Conservation (phyloP, 2,329 filamentous ascomycete species). For the Xylaria sp. region DNA sequence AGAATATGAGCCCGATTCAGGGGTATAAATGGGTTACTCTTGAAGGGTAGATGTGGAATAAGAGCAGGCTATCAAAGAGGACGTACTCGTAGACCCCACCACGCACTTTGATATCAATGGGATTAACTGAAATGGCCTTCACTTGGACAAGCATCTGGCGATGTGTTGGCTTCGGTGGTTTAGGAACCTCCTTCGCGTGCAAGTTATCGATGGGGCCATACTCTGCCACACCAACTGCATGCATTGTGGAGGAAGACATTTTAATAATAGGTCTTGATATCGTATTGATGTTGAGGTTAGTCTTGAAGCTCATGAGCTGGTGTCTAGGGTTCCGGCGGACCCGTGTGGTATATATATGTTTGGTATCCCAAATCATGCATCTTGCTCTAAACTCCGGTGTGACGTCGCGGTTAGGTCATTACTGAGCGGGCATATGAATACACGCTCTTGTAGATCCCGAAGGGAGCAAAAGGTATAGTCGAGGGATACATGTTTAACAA, state of each 20-base stretch:
- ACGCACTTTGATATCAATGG: slow-evolving; percentile 44
- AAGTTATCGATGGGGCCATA: slow-evolving; percentile 31
- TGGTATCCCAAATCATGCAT: background rate
- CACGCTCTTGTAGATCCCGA: background rate
- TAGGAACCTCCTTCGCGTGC: slow-evolving; percentile 21
- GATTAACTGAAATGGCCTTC: slow-evolving; percentile 43
- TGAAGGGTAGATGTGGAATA: background rate
- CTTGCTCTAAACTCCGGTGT: background rate
- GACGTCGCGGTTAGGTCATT: background rate
- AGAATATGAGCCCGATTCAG: background rate
- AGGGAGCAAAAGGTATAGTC: background rate
- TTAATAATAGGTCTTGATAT: slow-evolving; percentile 1
- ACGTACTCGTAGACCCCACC: slow-evolving; percentile 37
- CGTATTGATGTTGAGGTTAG: slow-evolving; percentile 1
- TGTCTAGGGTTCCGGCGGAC: background rate
- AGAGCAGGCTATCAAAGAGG: background rate
- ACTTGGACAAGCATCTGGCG: slow-evolving; percentile 29
- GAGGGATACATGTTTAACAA: background rate
- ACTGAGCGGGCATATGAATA: background rate
- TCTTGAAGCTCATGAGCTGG: background rate
- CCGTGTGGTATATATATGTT: slow-evolving; percentile 13
- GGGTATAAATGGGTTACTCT: background rate
- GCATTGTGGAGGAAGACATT: slow-evolving; percentile 26
- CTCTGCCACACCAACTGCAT: slow-evolving; percentile 28
- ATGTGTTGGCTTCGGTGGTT: slow-evolving; percentile 24